phyloP scores from a whole-genome alignment of 2,329 filamentous ascomycete genomes.

The Ceratocystis albifundus region DNA sequence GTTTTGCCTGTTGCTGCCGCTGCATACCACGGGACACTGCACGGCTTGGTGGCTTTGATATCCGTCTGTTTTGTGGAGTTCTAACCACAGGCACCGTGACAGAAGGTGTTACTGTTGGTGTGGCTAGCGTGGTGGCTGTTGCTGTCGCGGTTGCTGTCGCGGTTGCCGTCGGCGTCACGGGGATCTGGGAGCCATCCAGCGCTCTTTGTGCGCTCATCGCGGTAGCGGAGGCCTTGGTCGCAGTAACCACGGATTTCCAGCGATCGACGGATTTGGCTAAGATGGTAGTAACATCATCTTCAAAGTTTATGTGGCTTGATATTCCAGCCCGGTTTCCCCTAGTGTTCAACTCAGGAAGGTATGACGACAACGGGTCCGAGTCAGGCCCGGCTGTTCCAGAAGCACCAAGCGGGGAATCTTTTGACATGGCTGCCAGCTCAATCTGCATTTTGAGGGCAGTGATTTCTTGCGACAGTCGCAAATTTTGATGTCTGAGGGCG shows the following conservation, averaged over 20 bases:
- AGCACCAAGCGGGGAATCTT: conserved; percentile 44
- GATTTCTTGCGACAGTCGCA: conserved; percentile 45
- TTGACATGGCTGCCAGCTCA: conserved; percentile 34
- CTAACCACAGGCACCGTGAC: conserved; percentile 24
- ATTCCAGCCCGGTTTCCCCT: conserved; percentile 26
- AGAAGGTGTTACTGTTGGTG: conserved; percentile 25
- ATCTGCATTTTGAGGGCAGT: conserved; percentile 46
- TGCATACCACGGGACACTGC: conserved; percentile 17
- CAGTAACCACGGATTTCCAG: conserved; percentile 51
- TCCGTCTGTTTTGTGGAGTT: conserved; percentile 23
- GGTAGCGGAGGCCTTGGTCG: conserved; percentile 34
- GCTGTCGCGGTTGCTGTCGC: background rate
- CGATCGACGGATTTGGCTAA: conserved; percentile 46
- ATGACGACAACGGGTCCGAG: conserved; percentile 35
- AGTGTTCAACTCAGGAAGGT: conserved; percentile 37
- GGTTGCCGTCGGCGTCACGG: background rate
- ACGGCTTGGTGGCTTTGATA: conserved; percentile 23
- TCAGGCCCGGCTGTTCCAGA: conserved; percentile 44
- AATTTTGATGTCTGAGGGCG: conserved; percentile 40
- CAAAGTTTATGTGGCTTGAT: conserved; percentile 29
- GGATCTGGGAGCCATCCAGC: conserved; percentile 31
- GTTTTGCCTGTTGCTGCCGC: conserved; percentile 24
- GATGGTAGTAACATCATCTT: conserved; percentile 42
- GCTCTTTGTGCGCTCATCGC: conserved; percentile 42
- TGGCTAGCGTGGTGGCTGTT: background rate